Percentiles rank a stretch among this genome's conserved stretches.
Evolutionary conservation across 257 asterid species (phyloP).

Genomic region (Plantago elongata): DNA sequence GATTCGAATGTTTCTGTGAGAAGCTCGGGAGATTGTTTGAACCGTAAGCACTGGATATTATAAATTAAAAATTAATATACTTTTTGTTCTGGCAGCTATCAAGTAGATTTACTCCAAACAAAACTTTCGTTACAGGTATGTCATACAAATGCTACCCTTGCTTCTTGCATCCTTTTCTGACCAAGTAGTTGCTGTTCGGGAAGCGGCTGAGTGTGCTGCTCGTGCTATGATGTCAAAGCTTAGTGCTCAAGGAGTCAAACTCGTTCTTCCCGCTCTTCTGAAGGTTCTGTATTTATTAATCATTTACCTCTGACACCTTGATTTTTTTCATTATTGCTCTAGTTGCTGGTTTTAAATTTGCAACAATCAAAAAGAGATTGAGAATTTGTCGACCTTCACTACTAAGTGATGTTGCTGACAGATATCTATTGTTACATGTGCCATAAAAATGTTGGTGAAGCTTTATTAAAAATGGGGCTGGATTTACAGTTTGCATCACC

Average conservation of each 20-base stretch:
- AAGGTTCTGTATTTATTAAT: conserved; percentile 48
- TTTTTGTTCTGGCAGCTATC: conserved; percentile 15
- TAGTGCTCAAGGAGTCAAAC: conserved; percentile 95
- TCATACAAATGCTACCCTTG: conserved; percentile 84
- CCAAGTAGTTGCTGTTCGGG: conserved; percentile 96
- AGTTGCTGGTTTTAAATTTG: no score
- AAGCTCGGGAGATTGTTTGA: conserved; percentile 94
- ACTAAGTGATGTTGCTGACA: no score
- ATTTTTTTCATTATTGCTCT: no score
- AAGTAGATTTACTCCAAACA: conserved; percentile 9
- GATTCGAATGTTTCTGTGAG: conserved; percentile 93
- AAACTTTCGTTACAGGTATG: conserved; percentile 54
- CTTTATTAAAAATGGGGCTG: no score
- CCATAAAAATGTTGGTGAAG: no score
- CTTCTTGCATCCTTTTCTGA: conserved; percentile 93
- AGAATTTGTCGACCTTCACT: no score
- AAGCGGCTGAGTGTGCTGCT: conserved; percentile 98
- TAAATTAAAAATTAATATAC: conserved; percentile 10
- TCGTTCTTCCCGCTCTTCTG: conserved; percentile 93
- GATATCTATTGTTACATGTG: no score
- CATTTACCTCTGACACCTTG: background rate
- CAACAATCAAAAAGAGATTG: no score
- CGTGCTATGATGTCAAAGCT: conserved; percentile 99
- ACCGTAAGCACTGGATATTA: conserved; percentile 60
- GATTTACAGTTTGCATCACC: no score